These are phyloP conservation scores for Xylaria intraflava DNA, from an alignment of 495 filamentous ascomycete genomes.

Conservation along the genomic window DNA sequence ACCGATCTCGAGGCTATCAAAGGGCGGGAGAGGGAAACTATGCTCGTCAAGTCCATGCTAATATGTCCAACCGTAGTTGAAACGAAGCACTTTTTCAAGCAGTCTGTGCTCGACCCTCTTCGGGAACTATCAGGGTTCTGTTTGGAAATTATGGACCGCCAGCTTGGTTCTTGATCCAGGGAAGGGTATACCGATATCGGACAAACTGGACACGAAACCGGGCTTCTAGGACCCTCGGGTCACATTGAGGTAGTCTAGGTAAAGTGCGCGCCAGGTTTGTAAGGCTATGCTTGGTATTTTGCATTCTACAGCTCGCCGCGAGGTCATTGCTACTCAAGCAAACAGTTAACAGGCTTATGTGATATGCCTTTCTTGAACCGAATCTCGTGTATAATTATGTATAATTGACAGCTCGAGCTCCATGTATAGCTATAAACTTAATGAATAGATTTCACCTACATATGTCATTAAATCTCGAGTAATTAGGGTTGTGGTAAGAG, in stretches of 20 bases:
- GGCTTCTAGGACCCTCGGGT: neutral
- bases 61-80: constrained; percentile 26
- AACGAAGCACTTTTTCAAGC: constrained; percentile 30
- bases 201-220: too few species aligned
- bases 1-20: constrained; percentile 31
- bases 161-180: constrained; percentile 19
- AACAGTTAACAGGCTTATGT: neutral
- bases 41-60: constrained; percentile 30
- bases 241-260: neutral
- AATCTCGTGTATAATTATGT: neutral
- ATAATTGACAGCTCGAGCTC: neutral
- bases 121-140: constrained; percentile 30
- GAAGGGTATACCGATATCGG: too few species aligned
- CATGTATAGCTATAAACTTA: neutral
- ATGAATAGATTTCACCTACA: neutral
- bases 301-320: neutral
- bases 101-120: constrained; percentile 30
- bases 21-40: constrained; percentile 30
- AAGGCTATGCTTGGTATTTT: neutral
- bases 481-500: too few species aligned
- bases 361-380: too few species aligned
- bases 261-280: neutral
- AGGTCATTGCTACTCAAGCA: neutral
- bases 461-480: neutral
- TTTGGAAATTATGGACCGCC: constrained; percentile 27